A percentile compares a stretch with the other conserved stretches of the same genome.
Evolutionary conservation across 768 basidiomycete species (phyloP).

Genomic region (Pisolithus marmoratus): DNA sequence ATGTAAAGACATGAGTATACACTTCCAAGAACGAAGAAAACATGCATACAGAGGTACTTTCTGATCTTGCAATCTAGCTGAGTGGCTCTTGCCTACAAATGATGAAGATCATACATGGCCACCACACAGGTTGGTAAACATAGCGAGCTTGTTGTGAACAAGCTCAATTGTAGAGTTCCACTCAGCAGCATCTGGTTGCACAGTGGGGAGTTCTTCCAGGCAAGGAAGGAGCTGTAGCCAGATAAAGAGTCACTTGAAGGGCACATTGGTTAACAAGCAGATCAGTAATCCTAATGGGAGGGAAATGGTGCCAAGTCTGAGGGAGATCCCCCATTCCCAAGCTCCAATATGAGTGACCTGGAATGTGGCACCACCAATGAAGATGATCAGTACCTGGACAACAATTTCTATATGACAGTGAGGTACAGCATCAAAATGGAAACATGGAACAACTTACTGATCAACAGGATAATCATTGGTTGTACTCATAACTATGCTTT

Average conservation of each 20-base stretch:
- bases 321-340: conserved; percentile 88
- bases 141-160: conserved; percentile 80
- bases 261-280: conserved; percentile 73
- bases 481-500: too few relatives aligned
- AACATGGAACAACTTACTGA: conserved; percentile 54
- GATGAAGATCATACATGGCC: conserved; percentile 83
- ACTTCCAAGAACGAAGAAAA: conserved; percentile 4
- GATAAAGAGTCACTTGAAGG: conserved; percentile 62
- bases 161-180: conserved; percentile 79
- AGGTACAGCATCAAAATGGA: conserved; percentile 2
- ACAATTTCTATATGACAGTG: conserved; percentile 58
- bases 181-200: conserved; percentile 48
- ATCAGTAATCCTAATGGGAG: conserved; percentile 83
- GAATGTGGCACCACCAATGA: conserved; percentile 89
- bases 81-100: conserved; percentile 77
- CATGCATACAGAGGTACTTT: conserved; percentile 43
- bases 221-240: conserved; percentile 57
- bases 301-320: conserved; percentile 81
- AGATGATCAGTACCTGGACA: conserved; percentile 83
- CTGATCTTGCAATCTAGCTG: conserved; percentile 47
- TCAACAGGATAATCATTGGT: conserved; percentile 69
- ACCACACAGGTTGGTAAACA: conserved; percentile 79
- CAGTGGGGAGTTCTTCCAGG: conserved; percentile 56
- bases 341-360: conserved; percentile 75
- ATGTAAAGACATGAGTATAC: conserved; percentile 19